A percentile compares a stretch with the other conserved stretches of the same genome.
Conservation (phyloP, 2,329 filamentous ascomycete genomes). For the Arthrobotrys sphaeroides region DNA sequence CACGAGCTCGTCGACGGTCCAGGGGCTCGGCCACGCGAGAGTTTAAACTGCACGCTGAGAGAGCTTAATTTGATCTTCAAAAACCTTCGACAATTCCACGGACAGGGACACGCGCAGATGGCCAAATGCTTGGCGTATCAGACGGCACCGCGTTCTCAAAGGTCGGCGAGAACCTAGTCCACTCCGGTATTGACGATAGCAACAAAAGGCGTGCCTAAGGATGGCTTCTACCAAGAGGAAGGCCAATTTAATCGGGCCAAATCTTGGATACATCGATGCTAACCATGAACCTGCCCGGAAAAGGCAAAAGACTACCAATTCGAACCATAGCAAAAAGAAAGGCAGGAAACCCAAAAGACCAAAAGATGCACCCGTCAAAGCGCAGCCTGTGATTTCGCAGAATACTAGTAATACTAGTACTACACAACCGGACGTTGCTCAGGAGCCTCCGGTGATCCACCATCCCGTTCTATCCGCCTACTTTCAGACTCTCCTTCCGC, state of each 20-base stretch:
- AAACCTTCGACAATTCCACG: not conserved
- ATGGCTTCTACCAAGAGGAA: conserved; percentile 31
- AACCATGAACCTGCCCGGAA: not conserved
- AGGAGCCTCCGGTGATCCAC: conserved; percentile 57
- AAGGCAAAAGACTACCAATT: not conserved
- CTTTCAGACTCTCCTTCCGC: conserved; percentile 72
- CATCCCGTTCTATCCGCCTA: conserved; percentile 75
- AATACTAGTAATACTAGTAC: not conserved
- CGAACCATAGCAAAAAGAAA: conserved; percentile 30
- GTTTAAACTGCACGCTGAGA: not conserved
- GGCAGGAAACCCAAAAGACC: conserved; percentile 14
- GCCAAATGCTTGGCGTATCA: not conserved
- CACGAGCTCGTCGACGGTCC: conserved; percentile 1
- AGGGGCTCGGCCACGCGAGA: not conserved
- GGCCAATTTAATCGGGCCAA: conserved; percentile 31
- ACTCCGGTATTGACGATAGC: not conserved
- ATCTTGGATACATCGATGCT: conserved; percentile 33
- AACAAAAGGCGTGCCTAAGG: not conserved
- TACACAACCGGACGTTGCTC: conserved; percentile 12
- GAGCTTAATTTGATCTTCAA: conserved; percentile 31
- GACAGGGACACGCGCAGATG: not conserved
- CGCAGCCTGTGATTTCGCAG: conserved; percentile 55
- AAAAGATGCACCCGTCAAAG: conserved; percentile 56
- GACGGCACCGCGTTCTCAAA: not conserved
- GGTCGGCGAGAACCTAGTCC: not conserved